Percentiles rank a stretch among this genome's conserved stretches.
Conservation (phyloP, 768 basidiomycete genomes). For the Lactarius trivialis region DNA sequence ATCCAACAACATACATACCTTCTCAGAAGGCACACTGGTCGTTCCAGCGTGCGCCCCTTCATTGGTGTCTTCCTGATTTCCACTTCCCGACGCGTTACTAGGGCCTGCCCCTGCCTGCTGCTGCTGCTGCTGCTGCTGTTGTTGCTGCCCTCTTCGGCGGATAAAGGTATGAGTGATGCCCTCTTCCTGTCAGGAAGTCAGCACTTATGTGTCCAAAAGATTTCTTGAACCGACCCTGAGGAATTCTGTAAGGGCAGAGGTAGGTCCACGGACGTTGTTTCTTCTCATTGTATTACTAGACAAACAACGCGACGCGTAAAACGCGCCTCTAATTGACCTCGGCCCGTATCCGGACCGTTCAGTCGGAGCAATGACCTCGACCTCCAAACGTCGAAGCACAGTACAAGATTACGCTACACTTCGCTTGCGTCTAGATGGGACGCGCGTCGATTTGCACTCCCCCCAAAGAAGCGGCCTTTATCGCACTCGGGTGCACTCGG, state of each 20-base stretch:
- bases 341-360: neutral
- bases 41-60: slow-evolving; percentile 23
- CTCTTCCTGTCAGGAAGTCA: slow-evolving; percentile 35
- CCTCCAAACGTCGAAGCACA: slow-evolving; percentile 37
- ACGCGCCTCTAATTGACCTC: neutral
- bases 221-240: slow-evolving; percentile 44
- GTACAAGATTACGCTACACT: slow-evolving; percentile 60
- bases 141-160: slow-evolving; percentile 33
- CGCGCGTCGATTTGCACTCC: slow-evolving; percentile 40
- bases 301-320: neutral
- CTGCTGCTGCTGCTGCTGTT: slow-evolving; percentile 31
- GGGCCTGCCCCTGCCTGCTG: slow-evolving; percentile 41
- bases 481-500: slow-evolving; percentile 31
- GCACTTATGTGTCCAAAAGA: neutral
- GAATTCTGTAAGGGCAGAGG: slow-evolving; percentile 79
- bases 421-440: slow-evolving; percentile 59
- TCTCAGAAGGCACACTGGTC: slow-evolving; percentile 11
- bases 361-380: neutral
- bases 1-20: neutral
- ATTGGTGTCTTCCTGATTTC: slow-evolving; percentile 16
- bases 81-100: slow-evolving; percentile 29
- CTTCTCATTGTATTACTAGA: slow-evolving; percentile 7
- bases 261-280: slow-evolving; percentile 72
- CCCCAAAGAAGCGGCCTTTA: slow-evolving; percentile 32
- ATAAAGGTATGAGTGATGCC: slow-evolving; percentile 44